Evolutionary conservation across 2,329 filamentous ascomycete genomes (phyloP).

Genomic region (Sclerotinia minor): DNA sequence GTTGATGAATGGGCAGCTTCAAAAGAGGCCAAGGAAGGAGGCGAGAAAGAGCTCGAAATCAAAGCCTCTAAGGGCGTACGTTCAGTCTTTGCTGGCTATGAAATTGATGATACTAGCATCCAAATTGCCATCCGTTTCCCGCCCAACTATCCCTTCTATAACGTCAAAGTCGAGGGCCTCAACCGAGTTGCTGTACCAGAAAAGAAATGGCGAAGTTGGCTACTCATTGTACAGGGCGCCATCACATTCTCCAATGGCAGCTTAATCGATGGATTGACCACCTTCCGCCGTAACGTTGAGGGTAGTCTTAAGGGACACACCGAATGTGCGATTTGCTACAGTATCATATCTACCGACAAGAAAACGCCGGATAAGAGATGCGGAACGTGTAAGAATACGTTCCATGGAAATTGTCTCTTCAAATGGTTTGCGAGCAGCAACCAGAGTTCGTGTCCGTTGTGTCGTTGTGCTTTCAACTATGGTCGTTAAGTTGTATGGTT

Average conservation of each 20-base stretch:
- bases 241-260: conserved; percentile 91
- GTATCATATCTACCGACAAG: conserved; percentile 84
- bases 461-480: conserved; percentile 80
- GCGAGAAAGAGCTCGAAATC: conserved; percentile 61
- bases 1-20: conserved; percentile 65
- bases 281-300: conserved; percentile 83
- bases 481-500: conserved; percentile 12
- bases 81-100: conserved; percentile 82
- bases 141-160: conserved; percentile 76
- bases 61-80: conserved; percentile 69
- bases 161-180: conserved; percentile 72
- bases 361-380: conserved; percentile 91
- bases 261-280: conserved; percentile 80
- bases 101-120: conserved; percentile 83
- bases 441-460: conserved; percentile 87
- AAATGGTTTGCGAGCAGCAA: conserved; percentile 97
- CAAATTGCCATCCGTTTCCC: conserved; percentile 82
- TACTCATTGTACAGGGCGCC: conserved; percentile 83
- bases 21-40: conserved; percentile 49
- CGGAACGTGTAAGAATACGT: conserved; percentile 88
- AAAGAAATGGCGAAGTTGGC: conserved; percentile 89
- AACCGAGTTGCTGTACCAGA: conserved; percentile 86
- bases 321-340: conserved; percentile 97
- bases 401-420: conserved; percentile 87
- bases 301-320: conserved; percentile 88